phyloP scores from a whole-genome alignment of 2,329 filamentous ascomycete genomes.

The Pseudonectria foliicola region DNA sequence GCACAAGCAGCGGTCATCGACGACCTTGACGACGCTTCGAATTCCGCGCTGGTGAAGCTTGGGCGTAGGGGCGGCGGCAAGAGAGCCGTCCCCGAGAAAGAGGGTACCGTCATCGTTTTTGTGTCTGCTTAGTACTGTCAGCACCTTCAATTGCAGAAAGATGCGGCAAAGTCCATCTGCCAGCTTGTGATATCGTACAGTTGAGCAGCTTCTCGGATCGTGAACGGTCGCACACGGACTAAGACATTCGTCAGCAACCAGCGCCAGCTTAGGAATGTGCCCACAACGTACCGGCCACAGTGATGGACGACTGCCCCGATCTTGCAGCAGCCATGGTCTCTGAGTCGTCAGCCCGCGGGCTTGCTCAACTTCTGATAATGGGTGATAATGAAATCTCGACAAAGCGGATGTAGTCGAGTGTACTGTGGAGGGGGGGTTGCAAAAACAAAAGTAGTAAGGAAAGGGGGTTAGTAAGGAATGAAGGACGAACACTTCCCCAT shows the following conservation, averaged over 20 bases:
- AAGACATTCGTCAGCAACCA: slow-evolving; percentile 21
- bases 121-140: slow-evolving; percentile 33
- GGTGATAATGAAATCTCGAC: too few relatives aligned
- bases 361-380: too few relatives aligned
- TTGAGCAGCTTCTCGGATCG: slow-evolving; percentile 91
- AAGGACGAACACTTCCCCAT: slow-evolving; percentile 10
- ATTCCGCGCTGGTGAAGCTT: slow-evolving; percentile 83
- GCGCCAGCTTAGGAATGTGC: background rate
- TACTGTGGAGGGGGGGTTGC: slow-evolving; percentile 1
- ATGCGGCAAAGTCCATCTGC: too few relatives aligned
- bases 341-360: background rate
- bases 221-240: slow-evolving; percentile 67
- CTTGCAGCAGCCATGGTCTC: slow-evolving; percentile 12
- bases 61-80: slow-evolving; percentile 78
- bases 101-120: slow-evolving; percentile 75
- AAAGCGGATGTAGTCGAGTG: background rate
- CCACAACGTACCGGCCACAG: slow-evolving; percentile 43
- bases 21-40: slow-evolving; percentile 86
- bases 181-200: slow-evolving; percentile 53
- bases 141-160: too few relatives aligned
- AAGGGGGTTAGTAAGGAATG: slow-evolving; percentile 8
- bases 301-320: slow-evolving; percentile 45
- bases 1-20: slow-evolving; percentile 93
- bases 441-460: slow-evolving; percentile 20
- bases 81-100: slow-evolving; percentile 93